Conservation (phyloP, 306 rosid species). For the Geum urbanum region DNA sequence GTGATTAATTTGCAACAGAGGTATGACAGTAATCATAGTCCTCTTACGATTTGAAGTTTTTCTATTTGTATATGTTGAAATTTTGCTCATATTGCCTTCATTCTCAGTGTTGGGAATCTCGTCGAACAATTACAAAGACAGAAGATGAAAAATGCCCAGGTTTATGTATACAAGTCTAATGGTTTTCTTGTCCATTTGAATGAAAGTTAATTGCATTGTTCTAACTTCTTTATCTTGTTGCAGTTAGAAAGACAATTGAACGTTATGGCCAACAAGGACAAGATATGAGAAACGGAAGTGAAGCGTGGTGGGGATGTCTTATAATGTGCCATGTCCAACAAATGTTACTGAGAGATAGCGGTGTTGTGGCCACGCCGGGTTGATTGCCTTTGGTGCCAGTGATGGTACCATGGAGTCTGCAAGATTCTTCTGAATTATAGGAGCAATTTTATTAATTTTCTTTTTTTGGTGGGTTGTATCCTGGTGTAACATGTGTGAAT, state of each 20-base stretch:
- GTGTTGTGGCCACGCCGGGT: background rate
- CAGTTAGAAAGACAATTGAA: slow-evolving; percentile 52
- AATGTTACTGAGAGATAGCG: background rate
- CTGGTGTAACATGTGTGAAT: slow-evolving; percentile 34
- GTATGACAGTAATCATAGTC: slow-evolving; percentile 39
- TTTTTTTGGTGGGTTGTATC: slow-evolving; percentile 17
- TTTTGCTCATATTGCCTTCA: slow-evolving; percentile 21
- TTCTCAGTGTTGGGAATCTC: slow-evolving; percentile 61
- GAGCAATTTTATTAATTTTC: background rate
- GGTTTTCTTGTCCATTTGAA: background rate
- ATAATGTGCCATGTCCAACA: background rate
- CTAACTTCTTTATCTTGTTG: background rate
- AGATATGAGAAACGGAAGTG: slow-evolving; percentile 10
- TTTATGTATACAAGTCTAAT: slow-evolving; percentile 20
- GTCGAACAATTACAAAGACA: slow-evolving; percentile 75
- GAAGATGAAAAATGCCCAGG: slow-evolving; percentile 82
- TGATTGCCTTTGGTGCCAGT: background rate
- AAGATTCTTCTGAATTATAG: background rate
- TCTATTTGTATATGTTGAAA: slow-evolving; percentile 10
- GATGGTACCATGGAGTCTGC: slow-evolving; percentile 13
- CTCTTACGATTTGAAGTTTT: slow-evolving; percentile 12
- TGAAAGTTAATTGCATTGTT: background rate
- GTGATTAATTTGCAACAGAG: slow-evolving; percentile 71
- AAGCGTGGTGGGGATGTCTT: background rate
- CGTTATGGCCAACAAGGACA: slow-evolving; percentile 29